Evolutionary conservation across 2,329 filamentous ascomycete genomes (phyloP).

Genomic region (Aspergillus sclerotialis): DNA sequence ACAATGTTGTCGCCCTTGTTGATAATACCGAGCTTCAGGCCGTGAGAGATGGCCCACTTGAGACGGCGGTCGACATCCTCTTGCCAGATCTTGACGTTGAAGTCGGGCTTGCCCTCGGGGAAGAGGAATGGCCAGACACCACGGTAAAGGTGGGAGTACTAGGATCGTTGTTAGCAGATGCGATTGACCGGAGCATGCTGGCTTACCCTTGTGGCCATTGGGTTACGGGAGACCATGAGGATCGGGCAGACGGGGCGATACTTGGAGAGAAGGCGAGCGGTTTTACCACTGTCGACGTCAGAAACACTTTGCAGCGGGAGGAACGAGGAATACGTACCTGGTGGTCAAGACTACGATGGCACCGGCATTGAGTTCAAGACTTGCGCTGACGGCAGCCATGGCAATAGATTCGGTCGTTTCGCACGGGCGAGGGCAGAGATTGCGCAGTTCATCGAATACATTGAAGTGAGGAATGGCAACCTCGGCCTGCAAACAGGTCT

Average conservation of each 20-base stretch:
- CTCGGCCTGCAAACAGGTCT: conserved; percentile 93
- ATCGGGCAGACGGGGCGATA: conserved; percentile 98
- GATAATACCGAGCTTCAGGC: conserved; percentile 73
- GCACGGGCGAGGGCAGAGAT: conserved; percentile 73
- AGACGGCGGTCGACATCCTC: conserved; percentile 96
- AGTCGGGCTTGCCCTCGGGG: conserved; percentile 89
- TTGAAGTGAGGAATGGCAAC: conserved; percentile 95
- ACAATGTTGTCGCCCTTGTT: conserved; percentile 67
- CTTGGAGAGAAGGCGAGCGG: conserved; percentile 92
- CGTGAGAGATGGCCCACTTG: conserved; percentile 90
- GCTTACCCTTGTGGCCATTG: conserved; percentile 65
- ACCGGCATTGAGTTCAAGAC: conserved; percentile 90
- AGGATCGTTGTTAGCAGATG: conserved; percentile 1
- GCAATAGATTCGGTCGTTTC: conserved; percentile 87
- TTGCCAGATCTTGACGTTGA: conserved; percentile 89
- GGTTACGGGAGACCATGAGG: conserved; percentile 95
- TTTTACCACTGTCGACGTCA: conserved; percentile 61
- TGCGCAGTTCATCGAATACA: conserved; percentile 91
- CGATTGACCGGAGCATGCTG: conserved; percentile 1
- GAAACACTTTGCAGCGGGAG: conserved; percentile 10
- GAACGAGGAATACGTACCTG: conserved; percentile 45
- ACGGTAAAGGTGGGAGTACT: conserved; percentile 90
- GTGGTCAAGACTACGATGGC: conserved; percentile 95
- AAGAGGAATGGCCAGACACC: conserved; percentile 98
- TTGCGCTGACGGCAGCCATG: conserved; percentile 93